These are phyloP conservation scores for Camellia sinensis DNA, from an alignment of 148 eudicot genomes.

Conservation along the genomic window DNA sequence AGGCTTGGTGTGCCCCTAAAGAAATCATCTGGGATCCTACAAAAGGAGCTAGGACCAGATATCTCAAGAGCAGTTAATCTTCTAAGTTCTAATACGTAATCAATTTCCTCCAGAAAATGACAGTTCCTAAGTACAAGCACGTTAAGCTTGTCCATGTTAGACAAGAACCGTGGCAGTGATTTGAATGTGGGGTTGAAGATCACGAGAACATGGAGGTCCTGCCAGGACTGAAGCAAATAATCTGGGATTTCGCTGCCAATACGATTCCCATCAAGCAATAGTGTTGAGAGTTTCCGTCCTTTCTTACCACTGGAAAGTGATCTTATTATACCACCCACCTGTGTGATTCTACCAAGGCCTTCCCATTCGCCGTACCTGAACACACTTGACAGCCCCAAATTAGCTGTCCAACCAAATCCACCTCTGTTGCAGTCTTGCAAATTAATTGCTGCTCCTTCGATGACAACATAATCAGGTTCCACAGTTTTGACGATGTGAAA, in stretches of 20 bases:
- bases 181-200: conserved; percentile 11
- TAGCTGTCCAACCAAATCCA: neutral
- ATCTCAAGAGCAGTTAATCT: conserved; percentile 23
- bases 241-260: neutral
- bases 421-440: neutral
- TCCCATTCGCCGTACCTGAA: neutral
- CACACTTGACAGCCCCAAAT: conserved; percentile 24
- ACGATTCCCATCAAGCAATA: conserved; percentile 19
- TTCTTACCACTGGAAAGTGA: neutral
- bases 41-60: conserved; percentile 18
- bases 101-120: conserved; percentile 3
- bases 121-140: conserved; percentile 28
- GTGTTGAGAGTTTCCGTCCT: neutral
- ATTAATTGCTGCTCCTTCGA: neutral
- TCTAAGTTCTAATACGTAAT: neutral
- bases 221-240: neutral
- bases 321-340: conserved; percentile 15
- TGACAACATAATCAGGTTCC: conserved; percentile 15
- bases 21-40: neutral
- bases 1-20: conserved; percentile 10
- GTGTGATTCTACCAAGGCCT: conserved; percentile 17
- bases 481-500: conserved; percentile 11
- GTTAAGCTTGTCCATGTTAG: neutral
- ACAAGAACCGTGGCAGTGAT: neutral
- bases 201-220: conserved; percentile 14